Base-by-base conservation (phyloP, 768 basidiomycete species). In the Amanita phalloides region DNA sequence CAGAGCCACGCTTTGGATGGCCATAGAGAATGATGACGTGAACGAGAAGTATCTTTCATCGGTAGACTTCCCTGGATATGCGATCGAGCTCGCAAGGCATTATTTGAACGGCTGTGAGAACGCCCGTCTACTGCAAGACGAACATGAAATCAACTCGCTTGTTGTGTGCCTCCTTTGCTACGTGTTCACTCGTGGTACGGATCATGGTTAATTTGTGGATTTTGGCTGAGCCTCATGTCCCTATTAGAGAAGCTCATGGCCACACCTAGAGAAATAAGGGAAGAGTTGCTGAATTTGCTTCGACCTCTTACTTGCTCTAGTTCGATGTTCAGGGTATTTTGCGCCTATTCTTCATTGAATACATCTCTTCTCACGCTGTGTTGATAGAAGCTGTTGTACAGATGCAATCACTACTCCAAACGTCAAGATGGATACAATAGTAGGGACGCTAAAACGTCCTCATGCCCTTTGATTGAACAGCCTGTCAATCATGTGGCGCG, bases 1-100 rank as follows among this genome's bases (percentile, higher is more conserved):
- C 21, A 81, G 79, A 74, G 74, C 74, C 6, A 73, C 73, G 5
- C 69, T 80, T 53, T 68, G 79, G 55, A 81, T 84, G 76, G 59
- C 78, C n/a, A 59, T 81, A 30, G 84, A 86, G 60, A 76, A 74
- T 56, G 71, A 72, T 35, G 68, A 68, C 3, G 60, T 69, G 46
- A 82, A 80, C 56, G 71, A 71, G 51, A 59, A 54, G 21, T 74
- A 80, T 23, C 68, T 83, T 8, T 58, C 61, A 13, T 55, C 61
- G 17, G 72, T 66, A 36, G 66, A 69, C 28, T 71, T 79, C 56
- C 54, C 69, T 6, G 56, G 55, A 17, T 75, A 71, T 57, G 61
- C 74, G 36, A 57, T 72, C 50, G 55, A 57, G 10, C 56, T 72
- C 9, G 62, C 66, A 25, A 46, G 21, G 35, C 48, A 55, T 55